A percentile compares a stretch with the other conserved stretches of the same genome.
Conservation (phyloP, 495 filamentous ascomycete species). For the Aspergillus sparsus region DNA sequence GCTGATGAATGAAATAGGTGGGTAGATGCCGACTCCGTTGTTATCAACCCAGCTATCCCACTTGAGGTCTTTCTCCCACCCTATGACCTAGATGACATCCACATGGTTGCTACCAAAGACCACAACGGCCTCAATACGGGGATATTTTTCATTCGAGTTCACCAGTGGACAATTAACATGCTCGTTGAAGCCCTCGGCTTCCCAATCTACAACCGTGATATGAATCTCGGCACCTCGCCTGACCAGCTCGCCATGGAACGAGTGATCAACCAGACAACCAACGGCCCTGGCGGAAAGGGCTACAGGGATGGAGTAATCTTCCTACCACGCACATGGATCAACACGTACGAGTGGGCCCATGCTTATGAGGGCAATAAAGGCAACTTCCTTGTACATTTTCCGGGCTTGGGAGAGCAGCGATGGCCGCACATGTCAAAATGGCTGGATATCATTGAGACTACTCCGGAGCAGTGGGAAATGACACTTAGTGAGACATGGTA, state of each 20-base stretch:
- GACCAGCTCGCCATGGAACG: conserved; percentile 38
- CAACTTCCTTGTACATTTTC: conserved; percentile 42
- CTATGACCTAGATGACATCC: conserved; percentile 37
- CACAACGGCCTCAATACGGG: conserved; percentile 37
- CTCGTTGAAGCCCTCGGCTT: conserved; percentile 38
- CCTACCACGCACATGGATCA: conserved; percentile 45
- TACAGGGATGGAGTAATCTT: conserved; percentile 33
- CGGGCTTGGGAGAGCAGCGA: conserved; percentile 18
- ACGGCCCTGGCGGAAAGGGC: conserved; percentile 22
- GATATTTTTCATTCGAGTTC: conserved; percentile 39
- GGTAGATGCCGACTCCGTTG: conserved; percentile 45
- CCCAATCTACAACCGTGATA: conserved; percentile 31
- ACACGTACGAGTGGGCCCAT: conserved; percentile 32
- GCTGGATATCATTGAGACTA: conserved; percentile 30
- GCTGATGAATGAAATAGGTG: conserved; percentile 32
- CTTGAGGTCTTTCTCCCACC: conserved; percentile 49
- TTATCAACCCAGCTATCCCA: conserved; percentile 45
- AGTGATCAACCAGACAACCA: conserved; percentile 29
- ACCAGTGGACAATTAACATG: conserved; percentile 42
- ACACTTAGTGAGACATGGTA: conserved; percentile 26
- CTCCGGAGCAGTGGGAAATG: conserved; percentile 24
- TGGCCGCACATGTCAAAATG: conserved; percentile 28
- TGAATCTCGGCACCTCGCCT: conserved; percentile 31
- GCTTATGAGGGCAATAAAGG: conserved; percentile 37
- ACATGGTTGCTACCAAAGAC: conserved; percentile 41